These are phyloP conservation scores for Orbilia oligospora DNA, from an alignment of 2,329 filamentous ascomycete genomes.

Conservation along the genomic window DNA sequence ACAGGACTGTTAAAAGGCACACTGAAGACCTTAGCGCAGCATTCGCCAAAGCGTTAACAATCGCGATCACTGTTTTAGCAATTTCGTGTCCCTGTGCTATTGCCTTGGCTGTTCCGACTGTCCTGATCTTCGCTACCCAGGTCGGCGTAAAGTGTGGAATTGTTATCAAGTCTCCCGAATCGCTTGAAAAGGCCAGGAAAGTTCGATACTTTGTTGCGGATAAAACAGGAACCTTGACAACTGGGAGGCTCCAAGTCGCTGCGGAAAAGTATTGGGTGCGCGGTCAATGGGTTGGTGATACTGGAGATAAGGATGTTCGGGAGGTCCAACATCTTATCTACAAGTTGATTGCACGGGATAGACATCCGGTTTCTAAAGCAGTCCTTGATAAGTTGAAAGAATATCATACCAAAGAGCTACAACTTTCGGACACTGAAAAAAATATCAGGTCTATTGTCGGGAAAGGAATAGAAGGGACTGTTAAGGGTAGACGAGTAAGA, in stretches of 20 bases:
- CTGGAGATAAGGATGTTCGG: constrained; percentile 28
- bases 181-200: constrained; percentile 75
- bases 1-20: constrained; percentile 12
- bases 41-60: constrained; percentile 75
- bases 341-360: constrained; percentile 48
- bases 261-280: constrained; percentile 65
- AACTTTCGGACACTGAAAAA: constrained; percentile 21
- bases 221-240: constrained; percentile 83
- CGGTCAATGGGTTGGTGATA: constrained; percentile 40
- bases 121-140: constrained; percentile 79
- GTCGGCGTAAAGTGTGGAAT: constrained; percentile 77
- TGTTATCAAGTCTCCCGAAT: constrained; percentile 77
- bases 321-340: constrained; percentile 37
- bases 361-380: constrained; percentile 63
- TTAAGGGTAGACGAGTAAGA: constrained; percentile 65
- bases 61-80: constrained; percentile 80
- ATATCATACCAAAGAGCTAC: constrained; percentile 28
- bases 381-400: constrained; percentile 53
- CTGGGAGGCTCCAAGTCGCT: constrained; percentile 71
- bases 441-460: constrained; percentile 61
- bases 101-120: constrained; percentile 82
- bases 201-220: constrained; percentile 80
- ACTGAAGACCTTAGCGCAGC: constrained; percentile 32
- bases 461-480: constrained; percentile 68
- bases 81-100: constrained; percentile 86